Evolutionary conservation across 2,329 filamentous ascomycete genomes (phyloP).

Genomic region (Karstenula rhodostoma): DNA sequence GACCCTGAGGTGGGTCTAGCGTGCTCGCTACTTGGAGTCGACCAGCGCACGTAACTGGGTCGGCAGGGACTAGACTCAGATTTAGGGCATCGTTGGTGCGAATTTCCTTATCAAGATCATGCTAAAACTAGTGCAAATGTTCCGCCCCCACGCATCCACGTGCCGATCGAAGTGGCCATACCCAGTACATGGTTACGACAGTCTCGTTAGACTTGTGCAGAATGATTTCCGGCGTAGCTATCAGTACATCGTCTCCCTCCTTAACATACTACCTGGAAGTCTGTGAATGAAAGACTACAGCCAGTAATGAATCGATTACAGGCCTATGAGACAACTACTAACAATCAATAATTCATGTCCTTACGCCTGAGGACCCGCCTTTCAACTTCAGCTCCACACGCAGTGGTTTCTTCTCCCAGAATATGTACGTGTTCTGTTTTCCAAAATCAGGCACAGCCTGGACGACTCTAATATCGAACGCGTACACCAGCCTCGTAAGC

Average conservation of each 20-base stretch:
- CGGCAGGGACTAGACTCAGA: neutral
- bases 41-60: neutral
- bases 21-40: neutral
- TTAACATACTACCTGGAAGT: too few relatives aligned
- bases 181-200: too few relatives aligned
- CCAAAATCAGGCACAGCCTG: slow-evolving; percentile 31
- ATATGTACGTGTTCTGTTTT: slow-evolving; percentile 30
- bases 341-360: too few relatives aligned
- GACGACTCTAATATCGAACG: slow-evolving; percentile 44
- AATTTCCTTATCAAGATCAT: neutral
- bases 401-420: slow-evolving; percentile 32
- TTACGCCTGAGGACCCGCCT: neutral
- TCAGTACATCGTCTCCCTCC: too few relatives aligned
- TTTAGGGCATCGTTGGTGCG: neutral
- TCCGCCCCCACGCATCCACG: neutral
- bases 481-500: slow-evolving; percentile 50
- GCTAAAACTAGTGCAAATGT: neutral
- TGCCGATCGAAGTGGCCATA: too few relatives aligned
- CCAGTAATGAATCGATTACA: too few relatives aligned
- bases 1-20: neutral
- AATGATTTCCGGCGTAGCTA: too few relatives aligned
- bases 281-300: too few relatives aligned
- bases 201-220: too few relatives aligned
- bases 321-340: too few relatives aligned
- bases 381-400: slow-evolving; percentile 8